phyloP scores from a whole-genome alignment of 2,329 filamentous ascomycete species.

The Tolypocladium tundrense region DNA sequence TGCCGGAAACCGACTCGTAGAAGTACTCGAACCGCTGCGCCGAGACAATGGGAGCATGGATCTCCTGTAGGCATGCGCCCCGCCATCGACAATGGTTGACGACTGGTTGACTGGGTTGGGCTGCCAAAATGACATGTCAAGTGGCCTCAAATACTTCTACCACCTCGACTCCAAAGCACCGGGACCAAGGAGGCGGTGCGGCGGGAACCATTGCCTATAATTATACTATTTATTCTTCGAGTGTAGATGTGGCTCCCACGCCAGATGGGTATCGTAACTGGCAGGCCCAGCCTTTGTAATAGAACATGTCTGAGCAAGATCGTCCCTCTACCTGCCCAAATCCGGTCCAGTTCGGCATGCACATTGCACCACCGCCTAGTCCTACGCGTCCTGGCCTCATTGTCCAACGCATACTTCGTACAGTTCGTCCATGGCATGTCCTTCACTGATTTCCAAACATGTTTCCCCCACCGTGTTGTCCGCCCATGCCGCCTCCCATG shows the following conservation, averaged over 20 bases:
- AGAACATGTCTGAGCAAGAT: background rate
- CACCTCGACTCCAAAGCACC: background rate
- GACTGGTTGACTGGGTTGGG: background rate
- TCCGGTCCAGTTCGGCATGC: background rate
- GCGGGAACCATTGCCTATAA: background rate
- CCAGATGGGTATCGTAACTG: background rate
- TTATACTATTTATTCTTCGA: background rate
- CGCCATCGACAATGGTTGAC: background rate
- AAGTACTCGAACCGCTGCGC: background rate
- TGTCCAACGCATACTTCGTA: background rate
- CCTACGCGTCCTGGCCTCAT: background rate
- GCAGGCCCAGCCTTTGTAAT: background rate
- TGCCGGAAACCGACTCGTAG: background rate
- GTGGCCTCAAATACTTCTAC: background rate
- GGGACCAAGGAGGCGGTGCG: background rate
- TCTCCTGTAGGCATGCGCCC: background rate
- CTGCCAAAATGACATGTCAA: background rate
- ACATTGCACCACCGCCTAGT: background rate
- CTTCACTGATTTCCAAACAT: slow-evolving; percentile 14
- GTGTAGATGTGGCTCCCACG: background rate
- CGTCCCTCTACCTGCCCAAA: background rate
- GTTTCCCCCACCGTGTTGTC: slow-evolving; percentile 8
- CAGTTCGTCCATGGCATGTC: too few relatives aligned
- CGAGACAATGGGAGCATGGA: background rate
- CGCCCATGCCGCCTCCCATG: slow-evolving; percentile 8